phyloP scores from a whole-genome alignment of 2,329 filamentous ascomycete species.

The Helotiales sp. region DNA sequence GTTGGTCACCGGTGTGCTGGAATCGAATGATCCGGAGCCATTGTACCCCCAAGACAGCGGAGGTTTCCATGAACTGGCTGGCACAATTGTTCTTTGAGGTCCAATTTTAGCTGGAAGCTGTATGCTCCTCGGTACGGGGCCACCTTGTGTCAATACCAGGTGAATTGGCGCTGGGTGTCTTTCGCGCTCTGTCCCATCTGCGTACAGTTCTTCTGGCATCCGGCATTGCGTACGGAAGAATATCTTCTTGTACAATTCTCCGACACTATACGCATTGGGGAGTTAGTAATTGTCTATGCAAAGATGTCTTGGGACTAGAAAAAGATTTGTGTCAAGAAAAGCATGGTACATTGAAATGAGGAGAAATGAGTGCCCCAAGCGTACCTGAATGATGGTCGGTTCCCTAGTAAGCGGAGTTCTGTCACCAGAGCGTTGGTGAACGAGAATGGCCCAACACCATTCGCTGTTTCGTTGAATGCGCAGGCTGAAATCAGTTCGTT shows the following conservation, averaged over 20 bases:
- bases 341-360: no score
- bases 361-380: no score
- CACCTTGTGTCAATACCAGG: slow-evolving; percentile 12
- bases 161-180: slow-evolving; percentile 22
- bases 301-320: no score
- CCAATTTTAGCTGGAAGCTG: slow-evolving; percentile 12
- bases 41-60: neutral
- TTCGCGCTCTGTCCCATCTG: slow-evolving; percentile 14
- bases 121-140: slow-evolving; percentile 14
- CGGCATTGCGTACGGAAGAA: slow-evolving; percentile 20
- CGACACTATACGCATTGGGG: no score
- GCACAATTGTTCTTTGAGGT: neutral
- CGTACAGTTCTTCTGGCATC: slow-evolving; percentile 21
- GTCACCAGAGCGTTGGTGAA: slow-evolving; percentile 24
- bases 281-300: no score
- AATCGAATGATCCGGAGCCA: neutral
- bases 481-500: slow-evolving; percentile 52
- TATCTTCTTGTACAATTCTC: slow-evolving; percentile 22
- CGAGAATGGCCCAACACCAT: slow-evolving; percentile 29
- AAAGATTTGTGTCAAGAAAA: no score
- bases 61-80: slow-evolving; percentile 1
- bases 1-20: neutral
- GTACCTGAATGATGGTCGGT: slow-evolving; percentile 19
- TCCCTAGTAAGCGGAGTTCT: slow-evolving; percentile 18
- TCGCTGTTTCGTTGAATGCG: slow-evolving; percentile 57